phyloP scores from a whole-genome alignment of 345 rosid genomes.

The Angophora floribunda region DNA sequence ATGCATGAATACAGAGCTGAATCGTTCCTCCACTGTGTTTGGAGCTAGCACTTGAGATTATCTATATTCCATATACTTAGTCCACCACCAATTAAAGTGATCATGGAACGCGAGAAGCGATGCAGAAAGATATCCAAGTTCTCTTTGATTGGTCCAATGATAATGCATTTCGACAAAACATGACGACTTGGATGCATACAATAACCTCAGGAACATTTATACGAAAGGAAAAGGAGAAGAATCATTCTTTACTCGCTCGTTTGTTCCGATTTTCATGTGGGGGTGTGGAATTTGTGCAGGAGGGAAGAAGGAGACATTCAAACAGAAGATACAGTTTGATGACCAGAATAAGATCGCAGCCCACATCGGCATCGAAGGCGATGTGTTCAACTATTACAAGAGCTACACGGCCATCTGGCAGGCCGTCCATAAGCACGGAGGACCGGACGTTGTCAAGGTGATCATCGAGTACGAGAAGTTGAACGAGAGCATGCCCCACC shows the following conservation, averaged over 20 bases:
- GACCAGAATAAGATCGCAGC: neutral
- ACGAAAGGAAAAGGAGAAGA: neutral
- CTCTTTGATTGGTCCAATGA: neutral
- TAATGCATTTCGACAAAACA: neutral
- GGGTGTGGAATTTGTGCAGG: neutral
- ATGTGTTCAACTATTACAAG: neutral
- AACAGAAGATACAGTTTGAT: neutral
- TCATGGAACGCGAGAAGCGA: neutral
- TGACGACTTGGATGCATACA: neutral
- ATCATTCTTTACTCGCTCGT: neutral
- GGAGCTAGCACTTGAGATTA: neutral
- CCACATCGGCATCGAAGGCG: neutral
- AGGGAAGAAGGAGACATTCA: neutral
- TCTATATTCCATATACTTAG: neutral
- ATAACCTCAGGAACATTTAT: neutral
- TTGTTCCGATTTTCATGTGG: neutral
- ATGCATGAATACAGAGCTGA: neutral
- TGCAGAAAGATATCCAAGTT: neutral
- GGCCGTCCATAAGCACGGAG: neutral
- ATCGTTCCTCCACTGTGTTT: neutral
- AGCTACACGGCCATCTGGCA: neutral
- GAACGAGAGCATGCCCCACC: neutral
- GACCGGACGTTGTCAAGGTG: neutral
- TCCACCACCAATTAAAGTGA: neutral
- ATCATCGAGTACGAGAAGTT: conserved; percentile 15